Evolutionary conservation across 805 yeast species (phyloP).

Genomic region (Starmerella potacharoeniae): DNA sequence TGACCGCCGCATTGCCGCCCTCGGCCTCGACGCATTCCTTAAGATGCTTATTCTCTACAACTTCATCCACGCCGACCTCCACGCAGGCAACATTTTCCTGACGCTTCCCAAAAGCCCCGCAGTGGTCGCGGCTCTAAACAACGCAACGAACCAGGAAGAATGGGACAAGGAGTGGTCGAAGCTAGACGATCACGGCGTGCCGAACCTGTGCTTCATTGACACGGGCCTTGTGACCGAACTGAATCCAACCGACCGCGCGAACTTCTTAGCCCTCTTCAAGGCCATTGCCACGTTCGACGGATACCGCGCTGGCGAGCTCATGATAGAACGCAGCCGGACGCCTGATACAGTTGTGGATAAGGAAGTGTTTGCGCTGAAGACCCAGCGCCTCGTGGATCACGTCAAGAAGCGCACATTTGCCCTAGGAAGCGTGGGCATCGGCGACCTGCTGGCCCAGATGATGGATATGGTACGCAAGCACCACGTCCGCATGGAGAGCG

Average conservation of each 20-base stretch:
- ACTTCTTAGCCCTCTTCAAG: slow-evolving; percentile 80
- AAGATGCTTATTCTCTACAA: slow-evolving; percentile 89
- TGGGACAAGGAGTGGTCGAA: slow-evolving; percentile 39
- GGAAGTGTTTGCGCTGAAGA: slow-evolving; percentile 79
- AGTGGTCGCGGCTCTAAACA: slow-evolving; percentile 21
- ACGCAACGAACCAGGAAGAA: slow-evolving; percentile 26
- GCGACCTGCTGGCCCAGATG: slow-evolving; percentile 79
- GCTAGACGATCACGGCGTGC: slow-evolving; percentile 48
- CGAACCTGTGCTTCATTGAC: slow-evolving; percentile 79
- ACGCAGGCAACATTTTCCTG: slow-evolving; percentile 89
- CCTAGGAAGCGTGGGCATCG: slow-evolving; percentile 80
- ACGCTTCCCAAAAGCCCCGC: slow-evolving; percentile 12
- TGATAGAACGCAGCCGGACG: slow-evolving; percentile 89
- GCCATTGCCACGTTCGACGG: slow-evolving; percentile 90
- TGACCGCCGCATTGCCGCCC: slow-evolving; percentile 53
- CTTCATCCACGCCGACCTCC: slow-evolving; percentile 92
- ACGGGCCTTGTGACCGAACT: slow-evolving; percentile 90
- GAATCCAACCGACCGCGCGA: slow-evolving; percentile 61
- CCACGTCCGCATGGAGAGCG: slow-evolving; percentile 97
- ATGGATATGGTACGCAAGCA: slow-evolving; percentile 83
- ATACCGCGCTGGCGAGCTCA: slow-evolving; percentile 82
- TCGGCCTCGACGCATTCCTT: slow-evolving; percentile 79
- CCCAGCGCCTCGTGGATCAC: slow-evolving; percentile 66
- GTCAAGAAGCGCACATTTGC: slow-evolving; percentile 85
- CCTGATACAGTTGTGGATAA: slow-evolving; percentile 83